Percentiles rank a stretch among this genome's conserved stretches.
Evolutionary conservation across 805 yeast genomes (phyloP).

Genomic region (Yamadazyma tumulicola): DNA sequence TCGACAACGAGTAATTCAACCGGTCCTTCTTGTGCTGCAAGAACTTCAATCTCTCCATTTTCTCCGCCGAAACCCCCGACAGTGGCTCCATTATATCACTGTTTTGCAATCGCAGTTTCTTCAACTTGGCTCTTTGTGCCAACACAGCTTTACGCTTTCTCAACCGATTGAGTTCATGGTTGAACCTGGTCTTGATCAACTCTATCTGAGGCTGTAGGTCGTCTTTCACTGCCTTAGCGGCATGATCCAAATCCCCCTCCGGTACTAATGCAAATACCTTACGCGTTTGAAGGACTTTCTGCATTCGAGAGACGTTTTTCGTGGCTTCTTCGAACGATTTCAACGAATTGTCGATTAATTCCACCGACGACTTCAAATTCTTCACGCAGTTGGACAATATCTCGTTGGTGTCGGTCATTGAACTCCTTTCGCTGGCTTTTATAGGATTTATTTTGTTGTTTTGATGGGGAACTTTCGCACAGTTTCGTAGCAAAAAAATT

Average conservation of each 20-base stretch:
- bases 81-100: slow-evolving; percentile 14
- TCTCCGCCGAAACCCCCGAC: slow-evolving; percentile 24
- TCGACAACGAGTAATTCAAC: slow-evolving; percentile 36
- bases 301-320: slow-evolving; percentile 38
- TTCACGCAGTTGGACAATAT: slow-evolving; percentile 31
- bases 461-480: too few species aligned
- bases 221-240: slow-evolving; percentile 31
- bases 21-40: slow-evolving; percentile 43
- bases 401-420: too few species aligned
- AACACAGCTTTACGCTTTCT: slow-evolving; percentile 30
- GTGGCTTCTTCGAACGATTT: slow-evolving; percentile 31
- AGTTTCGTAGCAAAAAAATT: too few species aligned
- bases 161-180: slow-evolving; percentile 28
- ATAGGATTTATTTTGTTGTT: too few species aligned
- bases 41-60: slow-evolving; percentile 35
- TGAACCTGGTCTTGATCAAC: slow-evolving; percentile 26
- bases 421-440: neutral
- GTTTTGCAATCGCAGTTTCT: slow-evolving; percentile 32
- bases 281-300: slow-evolving; percentile 38
- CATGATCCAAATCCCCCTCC: slow-evolving; percentile 42
- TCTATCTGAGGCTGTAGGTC: slow-evolving; percentile 43
- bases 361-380: slow-evolving; percentile 31
- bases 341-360: slow-evolving; percentile 30
- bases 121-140: slow-evolving; percentile 37
- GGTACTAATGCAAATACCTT: slow-evolving; percentile 51